phyloP scores from a whole-genome alignment of 148 eudicot genomes.

The Fallopia convolvulus region DNA sequence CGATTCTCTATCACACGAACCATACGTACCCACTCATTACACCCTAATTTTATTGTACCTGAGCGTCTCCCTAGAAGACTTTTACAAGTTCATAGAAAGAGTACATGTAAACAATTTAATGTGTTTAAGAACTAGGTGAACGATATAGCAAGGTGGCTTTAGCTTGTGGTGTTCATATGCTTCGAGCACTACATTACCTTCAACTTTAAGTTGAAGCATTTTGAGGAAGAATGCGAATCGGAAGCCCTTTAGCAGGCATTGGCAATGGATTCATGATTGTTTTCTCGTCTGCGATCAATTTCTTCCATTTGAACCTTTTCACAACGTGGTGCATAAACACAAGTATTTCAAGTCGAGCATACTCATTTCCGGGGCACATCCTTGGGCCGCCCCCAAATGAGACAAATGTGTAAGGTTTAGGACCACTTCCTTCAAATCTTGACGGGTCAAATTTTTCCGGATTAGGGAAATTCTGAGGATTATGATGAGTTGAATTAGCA shows the following conservation, averaged over 20 bases:
- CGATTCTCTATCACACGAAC: too few relatives aligned
- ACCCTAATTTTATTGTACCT: too few relatives aligned
- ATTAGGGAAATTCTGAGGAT: constrained; percentile 16
- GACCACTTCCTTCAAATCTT: constrained; percentile 7
- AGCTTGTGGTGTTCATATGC: neutral
- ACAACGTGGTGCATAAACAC: constrained; percentile 1
- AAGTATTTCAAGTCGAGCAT: neutral
- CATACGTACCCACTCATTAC: too few relatives aligned
- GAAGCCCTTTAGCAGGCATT: constrained; percentile 13
- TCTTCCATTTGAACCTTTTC: constrained; percentile 13
- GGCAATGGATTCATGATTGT: neutral
- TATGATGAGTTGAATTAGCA: constrained; percentile 15
- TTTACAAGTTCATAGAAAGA: too few relatives aligned
- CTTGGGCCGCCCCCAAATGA: constrained; percentile 7
- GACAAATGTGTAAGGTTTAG: constrained; percentile 6
- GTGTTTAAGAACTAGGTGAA: neutral
- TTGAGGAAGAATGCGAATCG: constrained; percentile 2
- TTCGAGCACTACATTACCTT: neutral
- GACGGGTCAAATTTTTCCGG: constrained; percentile 22
- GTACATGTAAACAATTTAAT: too few relatives aligned
- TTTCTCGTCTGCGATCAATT: neutral
- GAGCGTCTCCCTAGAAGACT: too few relatives aligned
- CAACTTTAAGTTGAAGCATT: neutral
- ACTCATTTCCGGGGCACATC: neutral
- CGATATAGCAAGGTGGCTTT: neutral